These are phyloP conservation scores for Botrytis sinoallii DNA, from an alignment of 2,329 filamentous ascomycete species.

Conservation along the genomic window DNA sequence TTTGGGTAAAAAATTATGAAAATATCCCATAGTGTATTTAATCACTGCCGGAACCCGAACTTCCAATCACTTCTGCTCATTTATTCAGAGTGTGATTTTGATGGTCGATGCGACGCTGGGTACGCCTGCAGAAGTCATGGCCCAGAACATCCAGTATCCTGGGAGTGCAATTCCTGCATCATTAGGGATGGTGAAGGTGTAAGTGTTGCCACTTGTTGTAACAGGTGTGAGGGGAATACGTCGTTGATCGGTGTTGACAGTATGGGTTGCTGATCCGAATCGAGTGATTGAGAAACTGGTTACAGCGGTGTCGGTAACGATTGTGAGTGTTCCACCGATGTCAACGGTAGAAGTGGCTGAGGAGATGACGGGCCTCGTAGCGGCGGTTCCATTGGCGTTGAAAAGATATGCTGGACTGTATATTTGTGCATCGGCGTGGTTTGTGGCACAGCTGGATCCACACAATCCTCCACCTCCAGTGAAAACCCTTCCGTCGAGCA, in stretches of 20 bases:
- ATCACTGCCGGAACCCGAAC: not conserved
- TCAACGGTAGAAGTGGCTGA: slow-evolving; percentile 36
- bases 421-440: slow-evolving; percentile 55
- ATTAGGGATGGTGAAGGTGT: slow-evolving; percentile 43
- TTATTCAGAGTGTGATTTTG: not conserved
- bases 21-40: not conserved
- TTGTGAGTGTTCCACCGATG: slow-evolving; percentile 38
- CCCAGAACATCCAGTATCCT: slow-evolving; percentile 55
- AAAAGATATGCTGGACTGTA: slow-evolving; percentile 56
- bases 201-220: slow-evolving; percentile 34
- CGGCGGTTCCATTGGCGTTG: slow-evolving; percentile 42
- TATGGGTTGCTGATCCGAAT: slow-evolving; percentile 50
- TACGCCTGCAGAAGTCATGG: slow-evolving; percentile 44
- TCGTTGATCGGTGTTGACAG: slow-evolving; percentile 57
- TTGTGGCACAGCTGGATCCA: slow-evolving; percentile 41
- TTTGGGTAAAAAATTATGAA: not conserved
- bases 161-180: slow-evolving; percentile 51
- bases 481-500: slow-evolving; percentile 50
- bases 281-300: slow-evolving; percentile 46
- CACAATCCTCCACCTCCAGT: slow-evolving; percentile 54
- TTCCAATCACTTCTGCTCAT: not conserved
- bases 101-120: slow-evolving; percentile 42
- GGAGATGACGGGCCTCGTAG: slow-evolving; percentile 44
- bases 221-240: slow-evolving; percentile 45
- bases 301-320: slow-evolving; percentile 35